These are phyloP conservation scores for Thelonectria blattea DNA, from an alignment of 2,329 filamentous ascomycete species.

Conservation along the genomic window DNA sequence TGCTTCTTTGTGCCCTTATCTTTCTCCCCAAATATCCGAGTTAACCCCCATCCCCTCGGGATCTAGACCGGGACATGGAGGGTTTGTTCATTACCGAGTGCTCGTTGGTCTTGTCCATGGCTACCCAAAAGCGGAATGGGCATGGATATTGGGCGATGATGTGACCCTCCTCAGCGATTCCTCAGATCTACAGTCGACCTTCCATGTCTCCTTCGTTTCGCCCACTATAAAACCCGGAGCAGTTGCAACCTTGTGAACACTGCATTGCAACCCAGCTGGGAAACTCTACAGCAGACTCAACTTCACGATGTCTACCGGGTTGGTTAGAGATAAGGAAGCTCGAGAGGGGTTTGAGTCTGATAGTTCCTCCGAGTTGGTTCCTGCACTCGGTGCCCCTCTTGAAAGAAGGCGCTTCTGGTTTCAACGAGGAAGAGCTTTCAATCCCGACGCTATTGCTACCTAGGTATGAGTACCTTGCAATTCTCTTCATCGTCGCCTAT, in stretches of 20 bases:
- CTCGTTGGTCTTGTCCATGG: neutral
- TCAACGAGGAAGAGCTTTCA: constrained; percentile 32
- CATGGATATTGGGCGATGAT: constrained; percentile 5
- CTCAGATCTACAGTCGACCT: neutral
- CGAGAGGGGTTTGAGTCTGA: constrained; percentile 11
- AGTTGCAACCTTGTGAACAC: neutral
- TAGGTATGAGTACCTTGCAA: constrained; percentile 1
- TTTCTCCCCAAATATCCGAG: constrained; percentile 3
- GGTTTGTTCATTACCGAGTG: neutral
- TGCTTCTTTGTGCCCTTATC: neutral
- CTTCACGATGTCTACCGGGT: constrained; percentile 15
- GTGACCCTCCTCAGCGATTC: constrained; percentile 1
- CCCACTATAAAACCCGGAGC: constrained; percentile 7
- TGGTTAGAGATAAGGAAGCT: constrained; percentile 11
- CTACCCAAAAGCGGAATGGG: neutral
- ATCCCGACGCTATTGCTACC: constrained; percentile 17
- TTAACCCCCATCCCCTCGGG: neutral
- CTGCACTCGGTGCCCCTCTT: constrained; percentile 5
- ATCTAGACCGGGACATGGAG: neutral
- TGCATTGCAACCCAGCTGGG: neutral
- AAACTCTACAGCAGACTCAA: neutral
- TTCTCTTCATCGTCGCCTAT: neutral
- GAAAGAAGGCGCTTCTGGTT: constrained; percentile 44
- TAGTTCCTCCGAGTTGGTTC: constrained; percentile 2
- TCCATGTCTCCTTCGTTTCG: too few relatives aligned